These are phyloP conservation scores for Hanseniaspora clermontiae DNA, from an alignment of 805 yeast species.

Conservation along the genomic window DNA sequence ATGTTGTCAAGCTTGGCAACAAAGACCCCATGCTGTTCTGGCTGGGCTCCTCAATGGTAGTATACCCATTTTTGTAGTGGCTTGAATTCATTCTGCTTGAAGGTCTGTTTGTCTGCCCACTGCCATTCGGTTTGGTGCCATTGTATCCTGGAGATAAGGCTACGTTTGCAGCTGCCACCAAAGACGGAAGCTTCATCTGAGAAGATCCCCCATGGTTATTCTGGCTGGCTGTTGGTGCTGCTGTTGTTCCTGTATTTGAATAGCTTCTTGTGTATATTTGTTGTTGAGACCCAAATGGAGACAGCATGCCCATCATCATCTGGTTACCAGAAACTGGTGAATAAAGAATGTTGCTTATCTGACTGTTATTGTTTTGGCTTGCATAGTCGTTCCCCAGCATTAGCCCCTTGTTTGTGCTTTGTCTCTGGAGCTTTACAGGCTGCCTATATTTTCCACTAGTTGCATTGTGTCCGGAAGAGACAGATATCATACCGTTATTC, in stretches of 20 bases:
- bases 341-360: neutral
- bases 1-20: constrained; percentile 7
- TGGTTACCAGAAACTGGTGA: neutral
- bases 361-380: neutral
- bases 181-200: constrained; percentile 3
- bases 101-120: neutral
- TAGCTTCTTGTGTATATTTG: neutral
- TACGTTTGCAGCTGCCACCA: constrained; percentile 9
- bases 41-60: neutral
- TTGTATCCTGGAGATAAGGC: neutral
- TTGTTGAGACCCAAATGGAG: neutral
- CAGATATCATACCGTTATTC: neutral
- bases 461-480: neutral
- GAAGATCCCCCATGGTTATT: neutral
- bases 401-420: neutral
- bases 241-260: neutral
- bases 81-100: neutral
- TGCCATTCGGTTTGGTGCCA: neutral
- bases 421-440: constrained; percentile 13
- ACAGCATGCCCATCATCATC: constrained; percentile 13
- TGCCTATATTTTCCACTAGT: neutral
- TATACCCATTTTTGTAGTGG: neutral
- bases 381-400: neutral
- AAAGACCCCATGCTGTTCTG: neutral
- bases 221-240: neutral